phyloP scores from a whole-genome alignment of 2,329 filamentous ascomycete genomes.

The Furcasterigmium furcatum region DNA sequence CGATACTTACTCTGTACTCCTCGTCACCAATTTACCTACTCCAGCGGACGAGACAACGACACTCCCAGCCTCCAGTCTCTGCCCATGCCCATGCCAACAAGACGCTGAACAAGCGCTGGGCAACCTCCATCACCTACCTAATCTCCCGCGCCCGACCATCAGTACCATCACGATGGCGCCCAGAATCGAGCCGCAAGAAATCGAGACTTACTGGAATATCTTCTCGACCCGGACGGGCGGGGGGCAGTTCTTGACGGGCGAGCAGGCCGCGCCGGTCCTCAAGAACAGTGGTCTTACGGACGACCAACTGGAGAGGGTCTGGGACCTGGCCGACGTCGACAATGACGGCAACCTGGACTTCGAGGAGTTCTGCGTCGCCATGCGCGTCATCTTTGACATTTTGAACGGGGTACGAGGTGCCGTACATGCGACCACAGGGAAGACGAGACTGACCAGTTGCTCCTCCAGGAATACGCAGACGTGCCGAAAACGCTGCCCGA shows the following conservation, averaged over 20 bases:
- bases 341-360: conserved; percentile 97
- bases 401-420: conserved; percentile 74
- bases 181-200: conserved; percentile 59
- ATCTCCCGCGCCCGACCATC: background rate
- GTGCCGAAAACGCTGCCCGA: conserved; percentile 86
- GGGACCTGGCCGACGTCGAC: conserved; percentile 96
- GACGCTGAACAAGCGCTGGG: background rate
- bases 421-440: background rate
- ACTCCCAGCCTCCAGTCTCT: too few relatives aligned
- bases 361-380: conserved; percentile 98
- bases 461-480: conserved; percentile 73
- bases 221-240: conserved; percentile 58
- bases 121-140: background rate
- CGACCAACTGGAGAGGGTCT: conserved; percentile 89
- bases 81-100: conserved; percentile 1
- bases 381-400: conserved; percentile 96
- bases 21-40: too few relatives aligned
- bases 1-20: too few relatives aligned
- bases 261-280: conserved; percentile 58
- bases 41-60: background rate
- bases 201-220: conserved; percentile 66
- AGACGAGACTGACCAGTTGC: conserved; percentile 1
- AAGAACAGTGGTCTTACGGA: conserved; percentile 62
- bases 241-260: conserved; percentile 56
- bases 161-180: conserved; percentile 44